These are phyloP conservation scores for Pascua sp. DNA, from an alignment of 1,284 basidiomycete genomes.

Conservation along the genomic window DNA sequence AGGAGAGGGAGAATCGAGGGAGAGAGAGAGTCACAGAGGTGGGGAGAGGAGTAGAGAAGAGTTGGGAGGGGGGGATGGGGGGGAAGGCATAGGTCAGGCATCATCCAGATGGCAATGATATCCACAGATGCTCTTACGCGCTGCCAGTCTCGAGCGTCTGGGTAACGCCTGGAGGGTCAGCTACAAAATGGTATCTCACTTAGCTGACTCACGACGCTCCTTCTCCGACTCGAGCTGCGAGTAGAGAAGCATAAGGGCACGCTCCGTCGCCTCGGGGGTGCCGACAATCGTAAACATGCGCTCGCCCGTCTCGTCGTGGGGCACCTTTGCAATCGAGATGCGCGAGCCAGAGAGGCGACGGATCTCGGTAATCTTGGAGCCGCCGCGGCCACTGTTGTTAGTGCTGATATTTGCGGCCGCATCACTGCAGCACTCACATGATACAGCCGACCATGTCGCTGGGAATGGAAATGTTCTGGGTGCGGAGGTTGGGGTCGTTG, in stretches of 20 bases:
- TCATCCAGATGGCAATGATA: not conserved
- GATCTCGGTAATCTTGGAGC: conserved; percentile 98
- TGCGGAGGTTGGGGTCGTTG: conserved; percentile 71
- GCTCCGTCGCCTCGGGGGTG: conserved; percentile 92
- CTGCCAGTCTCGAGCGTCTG: conserved; percentile 26
- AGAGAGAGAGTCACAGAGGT: not conserved
- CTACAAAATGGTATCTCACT: not conserved
- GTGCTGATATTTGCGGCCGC: conserved; percentile 1
- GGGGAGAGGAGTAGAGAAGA: conserved; percentile 1
- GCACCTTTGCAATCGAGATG: conserved; percentile 96
- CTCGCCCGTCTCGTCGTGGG: conserved; percentile 97
- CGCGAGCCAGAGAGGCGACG: conserved; percentile 92
- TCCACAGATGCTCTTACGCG: conserved; percentile 6
- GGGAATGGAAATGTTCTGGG: conserved; percentile 98
- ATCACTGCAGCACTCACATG: conserved; percentile 53
- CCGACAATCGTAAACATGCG: conserved; percentile 99
- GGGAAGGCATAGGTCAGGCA: not conserved
- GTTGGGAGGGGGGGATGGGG: too few species aligned
- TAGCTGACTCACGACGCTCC: conserved; percentile 63
- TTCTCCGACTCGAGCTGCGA: conserved; percentile 96
- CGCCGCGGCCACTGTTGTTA: conserved; percentile 69
- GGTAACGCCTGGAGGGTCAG: conserved; percentile 28
- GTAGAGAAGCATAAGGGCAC: conserved; percentile 94
- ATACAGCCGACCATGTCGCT: conserved; percentile 99
- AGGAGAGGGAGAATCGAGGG: too few species aligned